These are phyloP conservation scores for Aureobasidium lini DNA, from an alignment of 2,329 filamentous ascomycete species.

Conservation along the genomic window DNA sequence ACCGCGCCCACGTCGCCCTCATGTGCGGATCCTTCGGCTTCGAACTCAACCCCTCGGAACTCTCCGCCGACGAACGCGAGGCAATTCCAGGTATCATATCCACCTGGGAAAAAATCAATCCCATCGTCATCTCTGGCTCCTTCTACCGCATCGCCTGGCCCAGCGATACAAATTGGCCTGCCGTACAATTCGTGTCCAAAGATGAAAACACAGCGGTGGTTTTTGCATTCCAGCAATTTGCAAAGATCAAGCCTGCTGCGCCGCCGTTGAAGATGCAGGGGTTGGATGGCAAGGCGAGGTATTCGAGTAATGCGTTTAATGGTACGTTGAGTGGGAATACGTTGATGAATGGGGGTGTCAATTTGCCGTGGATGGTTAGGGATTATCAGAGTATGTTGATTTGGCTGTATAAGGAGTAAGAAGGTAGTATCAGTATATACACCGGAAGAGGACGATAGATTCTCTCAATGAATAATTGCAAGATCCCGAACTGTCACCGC, in stretches of 20 bases:
- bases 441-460: too few species aligned
- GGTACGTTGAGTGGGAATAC: slow-evolving; percentile 50
- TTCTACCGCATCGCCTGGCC: slow-evolving; percentile 54
- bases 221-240: slow-evolving; percentile 54
- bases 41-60: slow-evolving; percentile 51
- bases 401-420: slow-evolving; percentile 43
- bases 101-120: slow-evolving; percentile 50
- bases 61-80: slow-evolving; percentile 44
- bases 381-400: slow-evolving; percentile 55
- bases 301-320: slow-evolving; percentile 45
- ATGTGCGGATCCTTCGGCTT: slow-evolving; percentile 63
- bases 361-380: slow-evolving; percentile 39
- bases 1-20: slow-evolving; percentile 59
- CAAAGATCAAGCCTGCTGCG: slow-evolving; percentile 45
- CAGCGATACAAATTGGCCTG: slow-evolving; percentile 54
- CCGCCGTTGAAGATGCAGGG: slow-evolving; percentile 51
- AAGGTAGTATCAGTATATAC: too few species aligned
- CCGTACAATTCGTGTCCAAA: slow-evolving; percentile 50
- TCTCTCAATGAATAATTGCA: too few species aligned
- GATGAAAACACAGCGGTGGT: slow-evolving; percentile 46
- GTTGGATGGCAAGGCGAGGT: slow-evolving; percentile 47
- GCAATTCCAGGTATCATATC: slow-evolving; percentile 49
- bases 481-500: too few species aligned
- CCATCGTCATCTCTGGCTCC: slow-evolving; percentile 51
- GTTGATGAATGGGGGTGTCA: slow-evolving; percentile 55